Percentiles rank a stretch among this genome's conserved stretches.
Conservation (phyloP, 371 early-diverging fungal genomes). For the Blakeslea trispora region DNA sequence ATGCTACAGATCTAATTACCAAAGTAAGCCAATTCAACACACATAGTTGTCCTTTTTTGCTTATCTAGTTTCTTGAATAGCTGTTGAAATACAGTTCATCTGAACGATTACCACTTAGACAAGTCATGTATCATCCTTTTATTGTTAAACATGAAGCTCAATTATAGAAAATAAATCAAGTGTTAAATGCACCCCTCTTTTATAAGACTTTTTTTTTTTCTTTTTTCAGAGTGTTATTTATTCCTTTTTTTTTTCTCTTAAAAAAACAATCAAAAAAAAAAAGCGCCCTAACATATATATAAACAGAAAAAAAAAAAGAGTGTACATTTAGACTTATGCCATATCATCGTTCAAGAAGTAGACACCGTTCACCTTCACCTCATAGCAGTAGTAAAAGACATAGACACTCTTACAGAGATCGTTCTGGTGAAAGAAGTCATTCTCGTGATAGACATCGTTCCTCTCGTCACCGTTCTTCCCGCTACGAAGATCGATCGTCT, state of each 20-base stretch:
- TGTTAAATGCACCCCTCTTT: too few species aligned
- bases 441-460: slow-evolving; percentile 41
- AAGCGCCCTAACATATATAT: too few species aligned
- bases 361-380: slow-evolving; percentile 49
- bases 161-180: background rate
- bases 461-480: slow-evolving; percentile 31
- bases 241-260: slow-evolving; percentile 13
- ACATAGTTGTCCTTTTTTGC: too few species aligned
- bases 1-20: slow-evolving; percentile 89
- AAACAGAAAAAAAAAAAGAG: too few species aligned
- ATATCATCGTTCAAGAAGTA: slow-evolving; percentile 37
- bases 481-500: slow-evolving; percentile 29
- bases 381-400: slow-evolving; percentile 35
- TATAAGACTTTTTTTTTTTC: slow-evolving; percentile 17
- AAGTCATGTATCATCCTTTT: slow-evolving; percentile 53
- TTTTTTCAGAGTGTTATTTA: slow-evolving; percentile 13
- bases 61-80: too few species aligned
- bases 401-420: slow-evolving; percentile 29
- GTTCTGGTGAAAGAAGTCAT: slow-evolving; percentile 30
- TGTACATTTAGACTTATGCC: slow-evolving; percentile 19
- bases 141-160: slow-evolving; percentile 7
- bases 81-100: slow-evolving; percentile 78
- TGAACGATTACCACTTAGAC: slow-evolving; percentile 74
- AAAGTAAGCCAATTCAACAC: slow-evolving; percentile 58
- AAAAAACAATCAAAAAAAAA: slow-evolving; percentile 10